These are phyloP conservation scores for Spergularia marina DNA, from an alignment of 148 eudicot species.

Conservation along the genomic window DNA sequence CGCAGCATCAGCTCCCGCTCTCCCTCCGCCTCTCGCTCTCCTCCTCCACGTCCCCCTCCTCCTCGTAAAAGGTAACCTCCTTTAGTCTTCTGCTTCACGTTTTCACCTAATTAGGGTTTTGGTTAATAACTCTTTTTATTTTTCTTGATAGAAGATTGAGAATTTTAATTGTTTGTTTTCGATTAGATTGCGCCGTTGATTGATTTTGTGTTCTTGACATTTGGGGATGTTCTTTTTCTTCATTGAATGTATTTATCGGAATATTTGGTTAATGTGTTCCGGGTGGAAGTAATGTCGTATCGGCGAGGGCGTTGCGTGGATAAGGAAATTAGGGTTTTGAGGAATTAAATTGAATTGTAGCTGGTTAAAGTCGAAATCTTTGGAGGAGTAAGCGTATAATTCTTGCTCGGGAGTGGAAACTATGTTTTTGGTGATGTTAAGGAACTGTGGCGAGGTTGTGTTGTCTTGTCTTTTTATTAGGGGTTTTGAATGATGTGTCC, in stretches of 20 bases:
- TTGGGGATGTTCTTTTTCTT: neutral
- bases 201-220: too few species aligned
- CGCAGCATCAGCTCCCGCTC: conserved; percentile 64
- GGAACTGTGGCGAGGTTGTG: too few species aligned
- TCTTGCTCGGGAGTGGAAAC: too few species aligned
- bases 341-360: neutral
- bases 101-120: neutral
- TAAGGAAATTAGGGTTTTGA: conserved; percentile 3
- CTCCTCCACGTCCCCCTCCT: conserved; percentile 45
- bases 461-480: too few species aligned
- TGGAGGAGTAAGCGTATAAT: too few species aligned
- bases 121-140: too few species aligned
- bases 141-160: too few species aligned
- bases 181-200: too few species aligned
- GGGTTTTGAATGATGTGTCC: neutral
- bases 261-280: neutral
- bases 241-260: neutral
- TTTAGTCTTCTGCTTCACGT: neutral
- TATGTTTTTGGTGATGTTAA: too few species aligned
- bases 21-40: conserved; percentile 44
- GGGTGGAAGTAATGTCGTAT: neutral
- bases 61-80: conserved; percentile 43
- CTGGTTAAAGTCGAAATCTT: neutral
- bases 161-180: too few species aligned
- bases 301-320: neutral